Percentiles rank a stretch among this genome's conserved stretches.
Evolutionary conservation across 2,329 filamentous ascomycete genomes (phyloP).

Genomic region (Penicillium fuscoglaucum): DNA sequence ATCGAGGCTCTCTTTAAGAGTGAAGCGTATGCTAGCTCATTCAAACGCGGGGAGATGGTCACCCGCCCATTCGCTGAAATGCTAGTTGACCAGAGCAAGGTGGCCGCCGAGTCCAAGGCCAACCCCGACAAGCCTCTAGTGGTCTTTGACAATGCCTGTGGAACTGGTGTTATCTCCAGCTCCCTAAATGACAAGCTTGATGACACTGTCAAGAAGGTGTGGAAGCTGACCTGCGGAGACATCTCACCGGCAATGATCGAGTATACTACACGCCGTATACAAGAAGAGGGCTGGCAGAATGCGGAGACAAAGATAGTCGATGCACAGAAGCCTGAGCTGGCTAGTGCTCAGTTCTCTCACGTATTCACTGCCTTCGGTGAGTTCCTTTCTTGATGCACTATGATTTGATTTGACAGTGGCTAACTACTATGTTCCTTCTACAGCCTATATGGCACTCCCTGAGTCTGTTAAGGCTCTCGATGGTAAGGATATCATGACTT

Average conservation of each 20-base stretch:
- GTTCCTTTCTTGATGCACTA: background rate
- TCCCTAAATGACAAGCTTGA: slow-evolving; percentile 46
- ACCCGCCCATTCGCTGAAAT: slow-evolving; percentile 33
- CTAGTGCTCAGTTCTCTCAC: slow-evolving; percentile 46
- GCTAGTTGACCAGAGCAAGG: slow-evolving; percentile 33
- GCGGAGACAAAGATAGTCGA: slow-evolving; percentile 48
- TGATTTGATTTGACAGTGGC: background rate
- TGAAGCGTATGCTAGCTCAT: slow-evolving; percentile 26
- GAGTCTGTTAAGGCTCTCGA: slow-evolving; percentile 41
- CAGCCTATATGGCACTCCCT: slow-evolving; percentile 49
- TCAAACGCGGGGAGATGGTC: slow-evolving; percentile 32
- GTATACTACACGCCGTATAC: slow-evolving; percentile 42
- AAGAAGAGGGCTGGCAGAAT: slow-evolving; percentile 50
- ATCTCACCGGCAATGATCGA: slow-evolving; percentile 47
- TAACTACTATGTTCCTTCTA: background rate
- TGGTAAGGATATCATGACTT: slow-evolving; percentile 27
- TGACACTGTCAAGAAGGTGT: slow-evolving; percentile 41
- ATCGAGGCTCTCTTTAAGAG: slow-evolving; percentile 17
- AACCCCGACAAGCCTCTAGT: slow-evolving; percentile 25
- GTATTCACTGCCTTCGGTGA: slow-evolving; percentile 50
- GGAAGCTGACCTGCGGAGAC: slow-evolving; percentile 55
- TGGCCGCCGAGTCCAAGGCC: slow-evolving; percentile 19
- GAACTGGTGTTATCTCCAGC: slow-evolving; percentile 52
- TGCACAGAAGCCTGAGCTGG: slow-evolving; percentile 49
- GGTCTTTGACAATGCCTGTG: slow-evolving; percentile 57